Conservation (phyloP, 2,329 filamentous ascomycete species). For the Dissoconium aciculare region DNA sequence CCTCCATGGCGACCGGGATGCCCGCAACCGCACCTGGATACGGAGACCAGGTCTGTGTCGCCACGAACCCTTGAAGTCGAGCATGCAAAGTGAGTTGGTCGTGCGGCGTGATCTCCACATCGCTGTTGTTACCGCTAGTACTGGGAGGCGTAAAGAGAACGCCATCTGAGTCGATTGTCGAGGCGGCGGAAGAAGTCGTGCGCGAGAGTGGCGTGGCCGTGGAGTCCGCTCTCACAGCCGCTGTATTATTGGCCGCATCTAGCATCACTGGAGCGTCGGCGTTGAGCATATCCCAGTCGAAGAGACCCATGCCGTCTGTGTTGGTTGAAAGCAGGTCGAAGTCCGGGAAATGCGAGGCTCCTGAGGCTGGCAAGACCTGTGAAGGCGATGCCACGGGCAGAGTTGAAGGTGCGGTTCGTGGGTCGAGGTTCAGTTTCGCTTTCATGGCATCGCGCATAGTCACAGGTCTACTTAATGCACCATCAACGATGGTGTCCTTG, state of each 20-base stretch:
- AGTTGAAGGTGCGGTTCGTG: no score
- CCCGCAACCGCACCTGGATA: neutral
- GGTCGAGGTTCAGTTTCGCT: constrained; percentile 14
- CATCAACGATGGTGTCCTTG: constrained; percentile 11
- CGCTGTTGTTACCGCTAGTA: neutral
- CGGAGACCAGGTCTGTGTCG: neutral
- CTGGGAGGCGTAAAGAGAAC: neutral
- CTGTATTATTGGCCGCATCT: no score
- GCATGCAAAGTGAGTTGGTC: neutral
- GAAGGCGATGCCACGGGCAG: no score
- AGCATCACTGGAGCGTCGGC: neutral
- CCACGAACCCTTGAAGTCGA: neutral
- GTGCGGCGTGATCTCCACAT: no score
- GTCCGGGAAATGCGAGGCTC: neutral
- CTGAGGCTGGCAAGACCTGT: neutral
- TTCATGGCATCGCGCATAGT: constrained; percentile 19
- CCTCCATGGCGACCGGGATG: neutral
- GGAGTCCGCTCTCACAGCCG: no score
- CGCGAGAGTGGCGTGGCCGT: no score
- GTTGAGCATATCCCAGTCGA: constrained; percentile 1
- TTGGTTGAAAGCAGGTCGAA: neutral
- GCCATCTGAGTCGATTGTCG: neutral
- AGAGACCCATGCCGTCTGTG: neutral
- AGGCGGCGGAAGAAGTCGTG: no score
- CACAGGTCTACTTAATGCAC: no score